Percentiles rank a stretch among this genome's conserved stretches.
Conservation (phyloP, 129 eudicot genomes). For the Helianthus annuus region HanXRQr2.0-SUNRISE NC_035434.2:21971841-21972340, state of each 20-base stretch:
- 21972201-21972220: neutral
- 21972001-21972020: constrained; percentile 21
- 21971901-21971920: constrained; percentile 6
- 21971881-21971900: neutral
- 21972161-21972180: constrained; percentile 35
- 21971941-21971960: constrained; percentile 10
- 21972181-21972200: neutral
- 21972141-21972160: constrained; percentile 83
- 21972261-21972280: constrained; percentile 74
- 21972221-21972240: neutral
- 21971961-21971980: constrained; percentile 36
- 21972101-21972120: constrained; percentile 73
- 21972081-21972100: constrained; percentile 51
- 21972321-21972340: constrained; percentile 72
- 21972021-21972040: neutral
- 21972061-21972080: neutral
- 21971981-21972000: constrained; percentile 11
- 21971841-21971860: too few relatives aligned
- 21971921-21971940: constrained; percentile 17
- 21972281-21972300: constrained; percentile 81
- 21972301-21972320: constrained; percentile 65
- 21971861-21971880: neutral
- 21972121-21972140: constrained; percentile 70
- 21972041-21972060: neutral
- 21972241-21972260: neutral